Conservation (phyloP, 148 eudicot genomes). For the Nyssa sinensis region DNA sequence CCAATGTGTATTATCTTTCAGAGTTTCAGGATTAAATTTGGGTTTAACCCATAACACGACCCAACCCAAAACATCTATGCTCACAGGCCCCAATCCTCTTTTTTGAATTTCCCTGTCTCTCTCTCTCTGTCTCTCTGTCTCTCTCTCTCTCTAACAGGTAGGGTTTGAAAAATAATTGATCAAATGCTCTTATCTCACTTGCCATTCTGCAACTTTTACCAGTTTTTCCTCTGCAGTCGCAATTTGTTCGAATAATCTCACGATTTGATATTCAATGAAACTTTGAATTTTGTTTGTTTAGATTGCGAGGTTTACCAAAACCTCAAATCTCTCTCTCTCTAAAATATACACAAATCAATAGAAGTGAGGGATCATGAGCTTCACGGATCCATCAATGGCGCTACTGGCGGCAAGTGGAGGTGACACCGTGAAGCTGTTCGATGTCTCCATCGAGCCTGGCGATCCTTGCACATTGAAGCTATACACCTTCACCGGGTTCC, state of each 20-base stretch:
- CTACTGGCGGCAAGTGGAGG: slow-evolving; percentile 78
- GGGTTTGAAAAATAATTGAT: too few species aligned
- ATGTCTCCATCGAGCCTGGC: slow-evolving; percentile 66
- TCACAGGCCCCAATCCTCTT: too few species aligned
- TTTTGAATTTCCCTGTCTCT: too few species aligned
- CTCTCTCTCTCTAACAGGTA: too few species aligned
- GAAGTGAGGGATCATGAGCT: slow-evolving; percentile 25
- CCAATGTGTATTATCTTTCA: too few species aligned
- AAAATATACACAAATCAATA: too few species aligned
- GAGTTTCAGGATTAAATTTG: too few species aligned
- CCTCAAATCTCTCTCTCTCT: neutral
- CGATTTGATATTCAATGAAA: neutral
- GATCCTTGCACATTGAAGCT: slow-evolving; percentile 73
- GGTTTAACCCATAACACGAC: too few species aligned
- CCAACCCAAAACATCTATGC: too few species aligned
- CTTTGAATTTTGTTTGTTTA: neutral
- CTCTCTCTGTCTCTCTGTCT: too few species aligned
- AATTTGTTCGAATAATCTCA: slow-evolving; percentile 5
- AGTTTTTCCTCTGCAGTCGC: neutral
- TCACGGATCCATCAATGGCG: slow-evolving; percentile 47
- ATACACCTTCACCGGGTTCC: slow-evolving; percentile 67
- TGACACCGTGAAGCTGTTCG: slow-evolving; percentile 91
- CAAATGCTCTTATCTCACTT: too few species aligned
- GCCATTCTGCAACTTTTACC: too few species aligned
- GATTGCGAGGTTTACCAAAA: neutral